Conservation (phyloP, 2,329 filamentous ascomycete species). For the Curvularia sp. region DNA sequence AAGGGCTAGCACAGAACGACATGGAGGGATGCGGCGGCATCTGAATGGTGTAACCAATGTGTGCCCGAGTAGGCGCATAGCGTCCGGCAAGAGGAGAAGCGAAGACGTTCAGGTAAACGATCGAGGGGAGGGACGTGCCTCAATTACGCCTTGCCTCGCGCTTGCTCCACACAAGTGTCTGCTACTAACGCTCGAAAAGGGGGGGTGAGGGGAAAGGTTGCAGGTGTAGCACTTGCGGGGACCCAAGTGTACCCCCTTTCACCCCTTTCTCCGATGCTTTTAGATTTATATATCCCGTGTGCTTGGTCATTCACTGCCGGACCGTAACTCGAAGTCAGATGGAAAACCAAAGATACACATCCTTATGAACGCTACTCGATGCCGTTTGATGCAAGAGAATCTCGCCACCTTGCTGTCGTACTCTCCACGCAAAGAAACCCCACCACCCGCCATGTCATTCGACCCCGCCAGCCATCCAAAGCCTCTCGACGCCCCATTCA, state of each 20-base stretch:
- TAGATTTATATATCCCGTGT: neutral
- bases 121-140: slow-evolving; percentile 21
- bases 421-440: slow-evolving; percentile 15
- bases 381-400: neutral
- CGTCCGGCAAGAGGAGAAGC: slow-evolving; percentile 36
- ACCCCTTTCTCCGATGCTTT: slow-evolving; percentile 5
- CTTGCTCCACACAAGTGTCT: slow-evolving; percentile 3
- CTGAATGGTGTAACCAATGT: slow-evolving; percentile 24
- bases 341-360: neutral
- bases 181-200: slow-evolving; percentile 6
- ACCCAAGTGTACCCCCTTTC: neutral
- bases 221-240: neutral
- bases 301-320: neutral
- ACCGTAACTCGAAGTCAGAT: neutral
- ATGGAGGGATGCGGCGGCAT: slow-evolving; percentile 22
- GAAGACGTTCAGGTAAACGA: slow-evolving; percentile 20
- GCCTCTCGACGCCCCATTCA: slow-evolving; percentile 19
- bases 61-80: slow-evolving; percentile 18
- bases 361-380: neutral
- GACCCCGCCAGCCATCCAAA: slow-evolving; percentile 31
- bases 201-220: neutral
- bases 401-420: slow-evolving; percentile 21
- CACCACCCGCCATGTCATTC: slow-evolving; percentile 13
- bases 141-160: slow-evolving; percentile 1
- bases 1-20: slow-evolving; percentile 16